Conservation (phyloP, 805 yeast genomes). For the Kuraishia hungarica region DNA sequence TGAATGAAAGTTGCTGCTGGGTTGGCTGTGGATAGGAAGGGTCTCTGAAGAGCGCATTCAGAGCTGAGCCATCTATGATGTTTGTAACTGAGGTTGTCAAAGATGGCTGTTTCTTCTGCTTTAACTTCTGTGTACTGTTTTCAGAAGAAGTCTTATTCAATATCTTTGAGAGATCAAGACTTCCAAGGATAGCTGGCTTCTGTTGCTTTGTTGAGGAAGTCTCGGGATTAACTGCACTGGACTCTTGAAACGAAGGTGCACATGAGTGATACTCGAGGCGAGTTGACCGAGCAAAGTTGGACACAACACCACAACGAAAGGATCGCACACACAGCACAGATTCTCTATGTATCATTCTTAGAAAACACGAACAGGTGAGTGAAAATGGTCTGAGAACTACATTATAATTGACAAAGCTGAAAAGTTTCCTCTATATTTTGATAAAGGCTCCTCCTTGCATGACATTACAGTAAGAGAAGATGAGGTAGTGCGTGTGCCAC, state of each 20-base stretch:
- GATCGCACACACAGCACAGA: not conserved
- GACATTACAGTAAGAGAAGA: not conserved
- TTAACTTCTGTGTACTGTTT: not conserved
- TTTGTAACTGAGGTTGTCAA: not conserved
- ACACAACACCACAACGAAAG: not conserved
- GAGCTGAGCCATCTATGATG: constrained; percentile 1
- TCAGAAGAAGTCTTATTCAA: too few species aligned
- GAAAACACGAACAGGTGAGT: too few species aligned
- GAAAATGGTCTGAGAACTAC: too few species aligned
- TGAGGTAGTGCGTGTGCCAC: not conserved
- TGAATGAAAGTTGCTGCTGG: constrained; percentile 13
- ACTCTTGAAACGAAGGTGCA: not conserved
- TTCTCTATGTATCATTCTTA: not conserved
- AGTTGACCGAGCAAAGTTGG: not conserved
- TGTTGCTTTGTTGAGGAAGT: not conserved
- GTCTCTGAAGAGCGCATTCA: not conserved
- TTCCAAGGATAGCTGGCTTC: not conserved
- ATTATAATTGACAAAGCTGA: not conserved
- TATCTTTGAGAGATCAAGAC: not conserved
- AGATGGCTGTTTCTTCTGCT: not conserved
- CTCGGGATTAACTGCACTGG: too few species aligned
- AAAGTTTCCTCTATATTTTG: not conserved
- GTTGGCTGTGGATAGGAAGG: constrained; percentile 9
- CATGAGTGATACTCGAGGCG: not conserved
- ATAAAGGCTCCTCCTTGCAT: not conserved